Base-by-base conservation (phyloP, 345 rosid species). In the Xanthoceras sorbifolium region DNA sequence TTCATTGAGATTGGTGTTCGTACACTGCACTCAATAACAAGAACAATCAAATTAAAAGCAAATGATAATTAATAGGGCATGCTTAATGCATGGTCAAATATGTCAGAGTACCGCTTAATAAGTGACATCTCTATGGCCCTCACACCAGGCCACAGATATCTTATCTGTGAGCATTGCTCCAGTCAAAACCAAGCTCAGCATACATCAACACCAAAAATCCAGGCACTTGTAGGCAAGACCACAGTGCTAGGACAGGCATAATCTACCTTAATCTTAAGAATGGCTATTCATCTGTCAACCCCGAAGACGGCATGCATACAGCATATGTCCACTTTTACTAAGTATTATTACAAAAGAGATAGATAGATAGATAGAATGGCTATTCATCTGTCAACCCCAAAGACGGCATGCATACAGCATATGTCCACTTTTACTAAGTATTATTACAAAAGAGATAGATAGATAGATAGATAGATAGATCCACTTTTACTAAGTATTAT, bases 1-100 rank as follows among this genome's bases (percentile, higher is more conserved):
- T 97, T 97, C 98, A 94, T 94, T 50, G 96, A 97, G 87, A 97
- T 86, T 72, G 99, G 96, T 5, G 99, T 97, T 78, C 97, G 91
- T 60, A 97, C 99, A 81, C 99, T 97, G 94, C 93, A 84, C 38
- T 68, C 29, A 42, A 74, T 32, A 48, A 60, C 20, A 80, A 69
- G 22, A 11, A 74, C 50, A 81, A 73, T 11, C 29, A 64, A 66
- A 55, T 76, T 25, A 81, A 36, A 76, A 62, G 63, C 69, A 60
- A 38, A 59, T 17, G 25, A 23, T 23, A 63, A 50, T 7, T 3
- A 34, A 78, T 10, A 54, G 1, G 15, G 38, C 5, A 62, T 20
- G 31, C 52, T 22, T 12, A 9, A 75, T 75, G 12, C 22, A 31
- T 31, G 4, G 31, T 12, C 25, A 48, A 50, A 52, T 18, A 42